Evolutionary conservation across 176 grass and related monocot genomes (phyloP).

Genomic region (Paspalum notatum): DNA sequence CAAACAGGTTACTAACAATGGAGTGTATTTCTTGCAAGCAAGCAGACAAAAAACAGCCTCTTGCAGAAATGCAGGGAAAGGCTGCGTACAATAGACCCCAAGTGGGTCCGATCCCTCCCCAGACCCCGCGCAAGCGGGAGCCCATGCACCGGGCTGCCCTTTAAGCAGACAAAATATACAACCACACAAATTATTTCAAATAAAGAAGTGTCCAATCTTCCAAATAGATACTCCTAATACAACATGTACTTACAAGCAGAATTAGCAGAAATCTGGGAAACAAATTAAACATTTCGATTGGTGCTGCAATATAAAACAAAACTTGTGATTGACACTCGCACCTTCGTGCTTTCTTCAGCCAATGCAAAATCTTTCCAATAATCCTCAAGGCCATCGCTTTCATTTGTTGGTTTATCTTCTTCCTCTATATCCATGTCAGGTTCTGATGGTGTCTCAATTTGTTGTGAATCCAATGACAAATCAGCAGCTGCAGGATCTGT

Average conservation of each 20-base stretch:
- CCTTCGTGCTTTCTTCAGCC: slow-evolving; percentile 89
- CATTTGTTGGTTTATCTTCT: slow-evolving; percentile 46
- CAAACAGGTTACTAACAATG: slow-evolving; percentile 16
- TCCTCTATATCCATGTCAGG: slow-evolving; percentile 44
- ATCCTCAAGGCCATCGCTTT: slow-evolving; percentile 83
- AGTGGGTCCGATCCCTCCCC: no score
- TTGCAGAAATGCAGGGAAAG: no score
- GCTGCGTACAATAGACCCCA: no score
- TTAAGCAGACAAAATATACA: background rate
- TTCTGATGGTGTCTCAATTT: slow-evolving; percentile 33
- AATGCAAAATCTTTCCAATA: slow-evolving; percentile 90
- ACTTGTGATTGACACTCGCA: slow-evolving; percentile 38
- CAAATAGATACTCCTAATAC: no score
- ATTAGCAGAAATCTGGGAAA: slow-evolving; percentile 22
- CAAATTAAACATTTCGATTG: background rate
- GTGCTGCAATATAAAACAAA: slow-evolving; percentile 19
- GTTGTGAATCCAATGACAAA: background rate
- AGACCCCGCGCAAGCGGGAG: no score
- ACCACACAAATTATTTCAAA: background rate
- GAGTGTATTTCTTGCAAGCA: slow-evolving; percentile 21
- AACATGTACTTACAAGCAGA: background rate
- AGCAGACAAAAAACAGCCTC: background rate
- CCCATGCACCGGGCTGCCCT: no score
- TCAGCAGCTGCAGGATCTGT: slow-evolving; percentile 23
- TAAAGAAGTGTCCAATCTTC: background rate